Percentiles rank a stretch among this genome's conserved stretches.
Evolutionary conservation across 768 basidiomycete species (phyloP).

Genomic region (Hygrophorus russula): DNA sequence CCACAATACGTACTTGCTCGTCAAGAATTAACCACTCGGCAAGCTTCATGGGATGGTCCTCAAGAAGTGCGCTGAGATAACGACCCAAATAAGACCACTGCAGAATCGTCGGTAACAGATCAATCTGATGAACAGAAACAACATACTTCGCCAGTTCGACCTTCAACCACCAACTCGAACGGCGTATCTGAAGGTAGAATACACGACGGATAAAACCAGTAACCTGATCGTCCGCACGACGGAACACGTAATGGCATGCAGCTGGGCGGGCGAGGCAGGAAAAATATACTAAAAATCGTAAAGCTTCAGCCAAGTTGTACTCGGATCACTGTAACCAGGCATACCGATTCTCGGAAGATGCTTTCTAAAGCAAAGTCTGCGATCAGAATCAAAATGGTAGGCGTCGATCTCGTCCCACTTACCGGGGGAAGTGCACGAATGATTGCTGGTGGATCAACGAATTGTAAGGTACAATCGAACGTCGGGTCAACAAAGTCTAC

Average conservation of each 20-base stretch:
- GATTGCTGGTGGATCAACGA: constrained; percentile 2
- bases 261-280: constrained; percentile 16
- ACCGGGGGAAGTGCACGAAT: constrained; percentile 7
- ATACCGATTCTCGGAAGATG: too few species aligned
- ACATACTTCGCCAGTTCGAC: constrained; percentile 11
- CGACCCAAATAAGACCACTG: constrained; percentile 20
- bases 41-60: constrained; percentile 16
- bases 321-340: too few species aligned
- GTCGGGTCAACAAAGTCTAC: constrained; percentile 7
- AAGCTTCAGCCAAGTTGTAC: not conserved
- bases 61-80: constrained; percentile 12
- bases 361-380: too few species aligned
- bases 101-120: not conserved
- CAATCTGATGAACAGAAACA: not conserved
- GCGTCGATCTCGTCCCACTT: not conserved
- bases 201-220: constrained; percentile 18
- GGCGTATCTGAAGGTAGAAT: constrained; percentile 4
- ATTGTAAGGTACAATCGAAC: constrained; percentile 7
- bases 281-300: constrained; percentile 11
- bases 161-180: constrained; percentile 21
- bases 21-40: constrained; percentile 21
- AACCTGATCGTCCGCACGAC: constrained; percentile 15
- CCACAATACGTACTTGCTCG: constrained; percentile 14
- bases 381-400: too few species aligned
- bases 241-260: constrained; percentile 18